These are phyloP conservation scores for Solanum medicagineum DNA, from an alignment of 257 asterid genomes.

Conservation along the genomic window DNA sequence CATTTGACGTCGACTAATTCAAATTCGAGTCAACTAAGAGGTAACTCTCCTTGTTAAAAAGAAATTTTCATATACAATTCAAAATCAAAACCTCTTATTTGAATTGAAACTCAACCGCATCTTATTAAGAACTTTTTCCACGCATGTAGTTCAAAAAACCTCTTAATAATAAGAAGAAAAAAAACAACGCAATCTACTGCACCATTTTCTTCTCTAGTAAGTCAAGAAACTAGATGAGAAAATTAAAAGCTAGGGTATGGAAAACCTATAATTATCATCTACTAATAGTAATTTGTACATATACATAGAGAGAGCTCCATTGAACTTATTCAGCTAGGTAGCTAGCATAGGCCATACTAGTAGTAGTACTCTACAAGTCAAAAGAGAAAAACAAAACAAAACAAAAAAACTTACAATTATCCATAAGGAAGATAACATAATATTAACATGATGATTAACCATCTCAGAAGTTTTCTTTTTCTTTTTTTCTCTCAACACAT, in stretches of 20 bases:
- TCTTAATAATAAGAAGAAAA: neutral
- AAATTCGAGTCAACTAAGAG: no score
- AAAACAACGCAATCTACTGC: accelerated
- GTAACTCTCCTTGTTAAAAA: no score
- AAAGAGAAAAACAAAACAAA: neutral
- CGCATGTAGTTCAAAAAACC: no score
- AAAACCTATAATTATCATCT: neutral
- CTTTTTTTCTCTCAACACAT: conserved; percentile 14
- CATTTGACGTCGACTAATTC: no score
- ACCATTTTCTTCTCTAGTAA: neutral
- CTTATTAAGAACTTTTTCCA: no score
- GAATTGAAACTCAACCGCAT: no score
- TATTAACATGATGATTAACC: neutral
- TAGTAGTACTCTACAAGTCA: neutral
- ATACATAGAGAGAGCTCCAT: neutral
- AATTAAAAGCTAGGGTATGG: neutral
- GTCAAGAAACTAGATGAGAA: neutral
- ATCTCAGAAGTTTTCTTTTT: neutral
- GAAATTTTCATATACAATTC: no score
- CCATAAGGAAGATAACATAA: neutral
- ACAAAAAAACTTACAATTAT: neutral
- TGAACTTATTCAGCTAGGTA: neutral
- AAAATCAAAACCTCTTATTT: no score
- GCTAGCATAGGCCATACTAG: neutral
- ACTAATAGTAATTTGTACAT: neutral